These are phyloP conservation scores for Salvia splendens DNA, from an alignment of 257 asterid genomes.

Conservation along the genomic window DNA sequence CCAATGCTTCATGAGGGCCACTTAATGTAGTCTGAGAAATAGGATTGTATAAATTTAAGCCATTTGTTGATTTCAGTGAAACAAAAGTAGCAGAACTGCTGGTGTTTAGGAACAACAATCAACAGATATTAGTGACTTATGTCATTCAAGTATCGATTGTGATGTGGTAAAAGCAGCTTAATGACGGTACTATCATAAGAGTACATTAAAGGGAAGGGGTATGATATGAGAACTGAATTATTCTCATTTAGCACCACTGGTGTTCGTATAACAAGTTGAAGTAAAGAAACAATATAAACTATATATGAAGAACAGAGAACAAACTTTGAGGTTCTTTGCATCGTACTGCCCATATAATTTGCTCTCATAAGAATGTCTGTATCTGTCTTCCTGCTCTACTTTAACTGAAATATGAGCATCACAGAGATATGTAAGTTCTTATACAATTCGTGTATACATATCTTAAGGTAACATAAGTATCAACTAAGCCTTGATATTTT, in stretches of 20 bases:
- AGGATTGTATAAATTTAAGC: constrained; percentile 24
- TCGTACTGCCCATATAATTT: constrained; percentile 67
- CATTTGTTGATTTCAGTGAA: constrained; percentile 30
- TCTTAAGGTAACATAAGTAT: neutral
- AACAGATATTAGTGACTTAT: neutral
- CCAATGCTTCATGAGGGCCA: constrained; percentile 47
- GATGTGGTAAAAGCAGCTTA: no score
- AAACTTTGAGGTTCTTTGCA: constrained; percentile 60
- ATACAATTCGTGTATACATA: neutral
- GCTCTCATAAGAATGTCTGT: constrained; percentile 64
- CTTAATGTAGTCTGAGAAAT: constrained; percentile 46
- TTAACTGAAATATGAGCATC: constrained; percentile 48
- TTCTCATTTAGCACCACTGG: constrained; percentile 2
- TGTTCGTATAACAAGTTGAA: constrained; percentile 11
- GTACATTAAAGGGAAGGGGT: no score
- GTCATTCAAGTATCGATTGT: neutral
- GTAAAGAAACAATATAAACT: neutral
- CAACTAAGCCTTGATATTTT: constrained; percentile 3
- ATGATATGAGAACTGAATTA: neutral
- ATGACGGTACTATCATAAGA: no score
- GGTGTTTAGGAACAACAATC: neutral
- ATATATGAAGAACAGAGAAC: constrained; percentile 43
- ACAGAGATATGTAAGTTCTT: constrained; percentile 29
- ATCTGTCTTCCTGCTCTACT: constrained; percentile 59
- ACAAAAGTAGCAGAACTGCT: constrained; percentile 9